These are phyloP conservation scores for Epichloe amarillans DNA, from an alignment of 2,329 filamentous ascomycete species.

Conservation along the genomic window DNA sequence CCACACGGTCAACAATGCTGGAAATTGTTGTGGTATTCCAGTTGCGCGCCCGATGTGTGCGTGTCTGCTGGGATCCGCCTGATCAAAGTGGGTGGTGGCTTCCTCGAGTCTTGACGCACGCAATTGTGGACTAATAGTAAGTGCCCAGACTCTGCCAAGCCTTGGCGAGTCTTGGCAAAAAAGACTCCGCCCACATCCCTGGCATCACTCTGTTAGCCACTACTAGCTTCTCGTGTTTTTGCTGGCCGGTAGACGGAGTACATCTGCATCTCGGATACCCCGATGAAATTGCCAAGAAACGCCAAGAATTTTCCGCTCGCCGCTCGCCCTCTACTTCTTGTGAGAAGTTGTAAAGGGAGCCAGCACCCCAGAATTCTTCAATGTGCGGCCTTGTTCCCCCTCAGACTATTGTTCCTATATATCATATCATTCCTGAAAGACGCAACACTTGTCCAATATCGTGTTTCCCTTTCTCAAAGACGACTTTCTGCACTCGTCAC, in stretches of 20 bases:
- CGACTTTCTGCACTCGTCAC: neutral
- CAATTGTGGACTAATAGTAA: conserved; percentile 16
- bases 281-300: conserved; percentile 14
- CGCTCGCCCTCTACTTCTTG: conserved; percentile 23
- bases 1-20: neutral
- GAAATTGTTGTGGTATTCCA: neutral
- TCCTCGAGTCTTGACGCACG: neutral
- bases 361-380: conserved; percentile 12
- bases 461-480: neutral
- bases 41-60: neutral
- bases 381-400: neutral
- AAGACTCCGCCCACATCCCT: conserved; percentile 15
- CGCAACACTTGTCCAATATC: neutral
- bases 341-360: conserved; percentile 26
- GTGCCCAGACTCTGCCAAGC: conserved; percentile 25
- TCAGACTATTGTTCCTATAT: neutral
- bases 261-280: conserved; percentile 10
- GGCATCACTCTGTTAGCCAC: conserved; percentile 7
- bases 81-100: neutral
- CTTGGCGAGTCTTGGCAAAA: conserved; percentile 24
- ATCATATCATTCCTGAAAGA: neutral
- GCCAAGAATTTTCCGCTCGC: conserved; percentile 26
- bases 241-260: neutral
- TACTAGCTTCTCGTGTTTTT: neutral
- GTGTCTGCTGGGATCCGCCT: conserved; percentile 1